Percentiles rank a stretch among this genome's conserved stretches.
phyloP scores from a whole-genome alignment of 441 rosid species.

The Adansonia gregorii region DNA sequence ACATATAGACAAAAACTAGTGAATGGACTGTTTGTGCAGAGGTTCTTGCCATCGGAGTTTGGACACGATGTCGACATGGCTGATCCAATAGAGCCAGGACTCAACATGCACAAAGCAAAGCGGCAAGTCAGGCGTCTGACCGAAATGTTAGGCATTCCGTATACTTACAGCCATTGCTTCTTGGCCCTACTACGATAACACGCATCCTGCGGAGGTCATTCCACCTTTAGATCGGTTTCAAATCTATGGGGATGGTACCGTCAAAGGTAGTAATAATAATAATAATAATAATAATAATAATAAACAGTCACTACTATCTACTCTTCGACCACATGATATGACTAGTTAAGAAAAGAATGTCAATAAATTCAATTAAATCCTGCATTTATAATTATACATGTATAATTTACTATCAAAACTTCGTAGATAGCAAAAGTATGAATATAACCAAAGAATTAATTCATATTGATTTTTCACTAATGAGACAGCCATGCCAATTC shows the following conservation, averaged over 20 bases:
- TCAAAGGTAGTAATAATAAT: conserved; percentile 46
- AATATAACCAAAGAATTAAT: too few species aligned
- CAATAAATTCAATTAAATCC: not conserved
- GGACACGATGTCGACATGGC: conserved; percentile 54
- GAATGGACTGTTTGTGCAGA: conserved; percentile 28
- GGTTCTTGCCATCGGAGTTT: conserved; percentile 54
- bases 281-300: too few species aligned
- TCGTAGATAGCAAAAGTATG: not conserved
- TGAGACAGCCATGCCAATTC: too few species aligned
- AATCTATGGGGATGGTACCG: conserved; percentile 55
- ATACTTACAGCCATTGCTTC: conserved; percentile 49
- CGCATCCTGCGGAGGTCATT: conserved; percentile 48
- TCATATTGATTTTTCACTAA: too few species aligned
- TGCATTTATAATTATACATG: not conserved
- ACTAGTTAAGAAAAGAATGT: not conserved
- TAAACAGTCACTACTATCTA: too few species aligned
- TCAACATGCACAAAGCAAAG: conserved; percentile 40
- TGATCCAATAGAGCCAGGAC: conserved; percentile 52
- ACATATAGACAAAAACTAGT: not conserved
- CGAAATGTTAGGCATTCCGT: conserved; percentile 37
- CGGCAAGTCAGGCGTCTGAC: conserved; percentile 39
- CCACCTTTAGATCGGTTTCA: conserved; percentile 54
- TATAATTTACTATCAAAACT: too few species aligned
- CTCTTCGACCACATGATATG: not conserved
- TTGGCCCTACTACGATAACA: conserved; percentile 55